Conservation (phyloP, 2,329 filamentous ascomycete genomes). For the Ceratocystiopsis sp. region DNA sequence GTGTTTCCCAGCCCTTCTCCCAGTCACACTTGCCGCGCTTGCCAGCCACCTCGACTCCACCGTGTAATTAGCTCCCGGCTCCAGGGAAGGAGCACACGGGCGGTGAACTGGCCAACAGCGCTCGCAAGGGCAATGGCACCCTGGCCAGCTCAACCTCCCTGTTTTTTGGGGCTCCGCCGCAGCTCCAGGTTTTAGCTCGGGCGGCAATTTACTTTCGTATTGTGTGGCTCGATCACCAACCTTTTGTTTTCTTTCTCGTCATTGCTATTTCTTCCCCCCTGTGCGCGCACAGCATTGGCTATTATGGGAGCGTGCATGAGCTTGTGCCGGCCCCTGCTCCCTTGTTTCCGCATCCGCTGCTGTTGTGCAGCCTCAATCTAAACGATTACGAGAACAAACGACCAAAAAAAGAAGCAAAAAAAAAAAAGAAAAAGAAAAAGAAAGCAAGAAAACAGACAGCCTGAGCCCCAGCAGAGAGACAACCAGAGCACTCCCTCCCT, state of each 20-base stretch:
- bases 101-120: conserved; percentile 1
- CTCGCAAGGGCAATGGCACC: background rate
- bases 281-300: conserved; percentile 30
- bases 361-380: background rate
- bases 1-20: background rate
- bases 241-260: conserved; percentile 13
- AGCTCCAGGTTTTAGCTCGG: too few relatives aligned
- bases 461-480: too few relatives aligned
- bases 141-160: conserved; percentile 6
- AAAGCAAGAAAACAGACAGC: too few relatives aligned
- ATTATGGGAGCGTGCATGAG: conserved; percentile 7
- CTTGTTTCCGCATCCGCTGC: background rate
- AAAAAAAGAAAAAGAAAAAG: background rate
- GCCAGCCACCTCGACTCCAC: conserved; percentile 6
- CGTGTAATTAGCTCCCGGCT: conserved; percentile 5
- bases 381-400: background rate
- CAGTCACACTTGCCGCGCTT: background rate
- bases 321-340: background rate
- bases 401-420: background rate
- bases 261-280: conserved; percentile 12
- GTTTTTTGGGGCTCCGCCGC: conserved; percentile 1
- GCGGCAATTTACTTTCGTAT: too few relatives aligned
- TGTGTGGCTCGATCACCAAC: too few relatives aligned
- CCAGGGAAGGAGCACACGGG: conserved; percentile 3
- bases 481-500: too few relatives aligned